Conservation (phyloP, 345 rosid species). For the Corchorus olitorius region DNA sequence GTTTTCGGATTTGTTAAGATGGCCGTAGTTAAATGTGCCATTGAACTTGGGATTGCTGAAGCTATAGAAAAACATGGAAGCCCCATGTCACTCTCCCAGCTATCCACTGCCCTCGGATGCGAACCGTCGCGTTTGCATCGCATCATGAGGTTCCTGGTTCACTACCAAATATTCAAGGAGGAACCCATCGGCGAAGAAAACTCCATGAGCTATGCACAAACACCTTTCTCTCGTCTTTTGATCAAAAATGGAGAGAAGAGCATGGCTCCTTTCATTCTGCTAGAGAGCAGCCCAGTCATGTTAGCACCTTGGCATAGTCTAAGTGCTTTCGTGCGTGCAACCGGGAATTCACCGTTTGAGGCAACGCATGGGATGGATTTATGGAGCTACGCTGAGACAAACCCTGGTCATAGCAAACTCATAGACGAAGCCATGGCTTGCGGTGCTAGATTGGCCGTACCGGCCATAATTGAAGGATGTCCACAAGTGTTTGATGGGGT, state of each 20-base stretch:
- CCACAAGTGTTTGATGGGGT: no score
- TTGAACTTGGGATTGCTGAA: constrained; percentile 73
- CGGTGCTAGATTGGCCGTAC: no score
- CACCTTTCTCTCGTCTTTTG: constrained; percentile 67
- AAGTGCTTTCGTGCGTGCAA: constrained; percentile 36
- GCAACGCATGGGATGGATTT: no score
- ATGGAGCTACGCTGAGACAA: no score
- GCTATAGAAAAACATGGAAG: constrained; percentile 48
- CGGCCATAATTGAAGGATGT: no score
- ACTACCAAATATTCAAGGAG: constrained; percentile 48
- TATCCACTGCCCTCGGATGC: constrained; percentile 54
- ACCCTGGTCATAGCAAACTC: no score
- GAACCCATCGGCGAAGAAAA: constrained; percentile 26
- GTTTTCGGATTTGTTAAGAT: constrained; percentile 50
- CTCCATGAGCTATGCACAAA: constrained; percentile 37
- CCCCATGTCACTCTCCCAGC: constrained; percentile 51
- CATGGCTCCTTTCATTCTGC: constrained; percentile 42
- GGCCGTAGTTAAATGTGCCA: constrained; percentile 76
- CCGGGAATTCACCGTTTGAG: no score
- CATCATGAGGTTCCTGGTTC: constrained; percentile 68
- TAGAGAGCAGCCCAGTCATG: constrained; percentile 54
- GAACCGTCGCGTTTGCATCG: constrained; percentile 52
- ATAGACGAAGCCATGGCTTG: no score
- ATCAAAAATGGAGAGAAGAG: constrained; percentile 39
- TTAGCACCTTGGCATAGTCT: constrained; percentile 63